phyloP scores from a whole-genome alignment of 495 filamentous ascomycete species.

The Aspergillus cavernicola region DNA sequence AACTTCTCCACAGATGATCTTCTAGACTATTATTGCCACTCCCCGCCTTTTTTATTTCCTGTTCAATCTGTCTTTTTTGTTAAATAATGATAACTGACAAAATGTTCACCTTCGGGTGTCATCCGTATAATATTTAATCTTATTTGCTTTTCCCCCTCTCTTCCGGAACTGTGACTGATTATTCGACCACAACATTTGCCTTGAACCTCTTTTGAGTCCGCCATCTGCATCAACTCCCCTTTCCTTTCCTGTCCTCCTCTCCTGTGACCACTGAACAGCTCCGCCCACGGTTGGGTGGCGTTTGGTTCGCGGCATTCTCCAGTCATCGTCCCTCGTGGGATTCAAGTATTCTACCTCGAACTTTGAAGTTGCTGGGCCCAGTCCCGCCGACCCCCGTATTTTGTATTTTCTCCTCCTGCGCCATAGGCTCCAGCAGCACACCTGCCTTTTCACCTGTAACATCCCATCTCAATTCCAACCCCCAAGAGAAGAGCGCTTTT shows the following conservation, averaged over 20 bases:
- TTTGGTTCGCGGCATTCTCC: conserved; percentile 4
- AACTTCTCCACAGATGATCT: no score
- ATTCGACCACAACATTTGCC: background rate
- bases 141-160: background rate
- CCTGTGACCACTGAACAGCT: no score
- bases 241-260: no score
- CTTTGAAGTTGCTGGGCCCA: background rate
- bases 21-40: conserved; percentile 11
- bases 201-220: background rate
- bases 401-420: background rate
- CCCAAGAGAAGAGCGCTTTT: no score
- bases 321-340: conserved; percentile 1
- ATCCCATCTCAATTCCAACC: no score
- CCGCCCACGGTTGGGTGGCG: conserved; percentile 15
- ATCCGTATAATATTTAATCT: background rate
- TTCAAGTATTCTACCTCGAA: background rate
- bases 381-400: no score
- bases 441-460: background rate
- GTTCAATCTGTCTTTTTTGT: no score
- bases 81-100: background rate
- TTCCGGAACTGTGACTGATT: background rate
- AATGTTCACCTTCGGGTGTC: background rate
- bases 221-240: no score
- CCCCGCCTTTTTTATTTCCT: background rate
- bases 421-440: conserved; percentile 1